Base-by-base conservation (phyloP, 2,329 filamentous ascomycete species). In the Diaporthe sp. region DNA sequence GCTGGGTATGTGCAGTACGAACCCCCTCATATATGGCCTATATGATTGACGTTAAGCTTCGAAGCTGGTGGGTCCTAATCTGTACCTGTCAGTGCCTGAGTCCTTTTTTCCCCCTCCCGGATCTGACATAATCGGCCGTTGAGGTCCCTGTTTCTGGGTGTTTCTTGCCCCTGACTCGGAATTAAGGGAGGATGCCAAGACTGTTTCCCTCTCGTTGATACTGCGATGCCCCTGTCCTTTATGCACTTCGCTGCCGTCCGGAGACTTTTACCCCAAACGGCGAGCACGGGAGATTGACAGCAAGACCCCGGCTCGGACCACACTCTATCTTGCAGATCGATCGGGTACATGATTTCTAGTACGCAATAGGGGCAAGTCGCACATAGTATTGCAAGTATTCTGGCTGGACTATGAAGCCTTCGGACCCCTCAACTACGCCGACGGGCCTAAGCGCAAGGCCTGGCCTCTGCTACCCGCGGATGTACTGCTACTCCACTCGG, bases 321-420 rank as follows among this genome's bases (percentile, higher is more conserved):
- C 47, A 68, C 65, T 68, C 47, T 68, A 68, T 68, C 65, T 68
- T 68, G 65, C 65, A 68, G 65, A 68, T 68, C 65, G 65, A 68
- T 68, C 65, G 47, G 65, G 65, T 68, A 53, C 65, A 53, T 53
- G 65, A n/a, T 20, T 53, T 47, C 39, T 39, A 53, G 65, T 22
- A 20, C 22, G 47, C 22, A 68, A 68, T 53, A 68, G 65, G 65
- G 65, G 65, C 47, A 20, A 25, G 3, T 22, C n/a, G 22, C 39
- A 12, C 63, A 51, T 28, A 15, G 13, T 8, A 9, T 25, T 51
- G 44, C 25, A 20, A 28, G 44, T 53, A 53, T 10, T 42, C 47
- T 39, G 65, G 47, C 65, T 39, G 47, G 31, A 68, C 31, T 39
- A 28, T 7, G 65, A 68, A 31, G 28, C 31, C 31, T 68, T 53